Conservation (phyloP, 345 rosid species). For the Syzygium grande region DNA sequence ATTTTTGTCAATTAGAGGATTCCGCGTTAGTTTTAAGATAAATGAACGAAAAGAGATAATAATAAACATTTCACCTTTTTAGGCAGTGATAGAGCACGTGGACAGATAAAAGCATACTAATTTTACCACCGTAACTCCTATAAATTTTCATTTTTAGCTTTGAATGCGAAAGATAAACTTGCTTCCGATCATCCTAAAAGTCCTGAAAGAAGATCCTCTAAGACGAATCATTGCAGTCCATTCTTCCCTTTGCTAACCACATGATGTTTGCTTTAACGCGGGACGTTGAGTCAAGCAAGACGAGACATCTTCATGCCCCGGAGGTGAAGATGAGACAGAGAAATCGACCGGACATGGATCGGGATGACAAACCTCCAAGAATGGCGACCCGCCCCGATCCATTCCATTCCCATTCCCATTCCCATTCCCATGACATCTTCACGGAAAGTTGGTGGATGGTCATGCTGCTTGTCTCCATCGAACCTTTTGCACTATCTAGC, state of each 20-base stretch:
- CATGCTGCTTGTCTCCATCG: background rate
- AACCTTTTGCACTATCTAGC: background rate
- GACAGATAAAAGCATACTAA: background rate
- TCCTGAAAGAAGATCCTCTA: background rate
- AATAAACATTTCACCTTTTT: background rate
- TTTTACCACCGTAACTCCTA: background rate
- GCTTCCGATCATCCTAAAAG: background rate
- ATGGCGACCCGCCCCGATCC: background rate
- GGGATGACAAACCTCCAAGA: background rate
- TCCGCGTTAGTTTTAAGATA: no score
- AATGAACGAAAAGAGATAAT: background rate
- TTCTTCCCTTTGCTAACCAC: background rate
- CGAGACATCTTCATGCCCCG: rapidly evolving
- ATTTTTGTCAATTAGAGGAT: no score
- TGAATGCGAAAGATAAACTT: background rate
- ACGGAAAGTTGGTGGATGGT: background rate
- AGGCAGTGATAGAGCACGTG: background rate
- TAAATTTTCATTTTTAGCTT: background rate
- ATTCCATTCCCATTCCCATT: no score
- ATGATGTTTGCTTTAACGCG: background rate
- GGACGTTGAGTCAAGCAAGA: rapidly evolving
- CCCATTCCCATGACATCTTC: background rate
- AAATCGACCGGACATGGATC: background rate
- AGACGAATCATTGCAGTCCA: background rate
- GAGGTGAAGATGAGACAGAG: background rate